A percentile compares a stretch with the other conserved stretches of the same genome.
Evolutionary conservation across 768 basidiomycete species (phyloP).

Genomic region (Lactarius sanguifluus): DNA sequence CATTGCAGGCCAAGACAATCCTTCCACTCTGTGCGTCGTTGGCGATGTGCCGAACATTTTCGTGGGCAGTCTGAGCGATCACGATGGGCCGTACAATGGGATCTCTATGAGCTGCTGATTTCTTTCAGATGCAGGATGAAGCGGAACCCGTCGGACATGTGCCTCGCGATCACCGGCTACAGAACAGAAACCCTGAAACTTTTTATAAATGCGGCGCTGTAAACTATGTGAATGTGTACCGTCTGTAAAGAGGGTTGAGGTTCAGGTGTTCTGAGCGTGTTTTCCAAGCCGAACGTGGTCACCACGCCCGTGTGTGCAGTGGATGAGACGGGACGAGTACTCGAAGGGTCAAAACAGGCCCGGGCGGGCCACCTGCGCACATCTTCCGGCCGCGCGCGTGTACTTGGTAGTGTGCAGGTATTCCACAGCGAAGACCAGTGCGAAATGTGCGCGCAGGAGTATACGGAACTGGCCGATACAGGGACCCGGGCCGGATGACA

Average conservation of each 20-base stretch:
- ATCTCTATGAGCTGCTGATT: conserved; percentile 28
- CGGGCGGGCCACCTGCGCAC: no score
- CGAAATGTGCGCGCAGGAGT: no score
- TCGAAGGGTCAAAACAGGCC: no score
- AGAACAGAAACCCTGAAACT: not conserved
- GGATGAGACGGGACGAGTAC: not conserved
- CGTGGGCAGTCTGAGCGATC: conserved; percentile 34
- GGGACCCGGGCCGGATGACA: no score
- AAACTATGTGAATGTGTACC: not conserved
- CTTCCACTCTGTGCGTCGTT: conserved; percentile 48
- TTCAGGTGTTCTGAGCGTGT: not conserved
- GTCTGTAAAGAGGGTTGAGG: not conserved
- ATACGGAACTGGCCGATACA: no score
- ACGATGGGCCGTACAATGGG: conserved; percentile 27
- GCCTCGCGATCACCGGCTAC: not conserved
- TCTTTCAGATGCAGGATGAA: not conserved
- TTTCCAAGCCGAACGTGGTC: not conserved
- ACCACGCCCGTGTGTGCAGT: not conserved
- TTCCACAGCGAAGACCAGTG: no score
- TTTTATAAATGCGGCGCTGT: not conserved
- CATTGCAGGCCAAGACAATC: conserved; percentile 59
- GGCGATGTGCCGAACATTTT: conserved; percentile 56
- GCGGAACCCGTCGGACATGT: no score
- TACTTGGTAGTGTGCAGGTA: no score
- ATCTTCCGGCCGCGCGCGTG: no score